These are phyloP conservation scores for Phytophthora cryptogea DNA, from an alignment of 352 stramenopile species.

Conservation along the genomic window DNA sequence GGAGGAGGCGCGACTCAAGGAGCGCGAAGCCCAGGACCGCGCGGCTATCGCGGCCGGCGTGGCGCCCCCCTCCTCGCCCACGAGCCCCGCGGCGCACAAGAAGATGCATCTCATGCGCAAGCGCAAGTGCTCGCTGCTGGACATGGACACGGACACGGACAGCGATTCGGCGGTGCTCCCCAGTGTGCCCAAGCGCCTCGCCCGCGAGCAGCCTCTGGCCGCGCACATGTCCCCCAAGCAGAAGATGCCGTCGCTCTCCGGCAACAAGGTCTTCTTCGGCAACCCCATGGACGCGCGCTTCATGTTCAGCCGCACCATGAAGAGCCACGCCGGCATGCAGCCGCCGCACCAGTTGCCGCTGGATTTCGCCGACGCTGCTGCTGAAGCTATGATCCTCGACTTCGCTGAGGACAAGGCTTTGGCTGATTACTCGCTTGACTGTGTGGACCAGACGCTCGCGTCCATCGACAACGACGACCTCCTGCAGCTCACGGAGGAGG, in stretches of 20 bases:
- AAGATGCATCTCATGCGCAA: constrained; percentile 71
- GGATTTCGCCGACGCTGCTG: constrained; percentile 54
- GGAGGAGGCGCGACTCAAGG: constrained; percentile 76
- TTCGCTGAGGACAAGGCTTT: constrained; percentile 78
- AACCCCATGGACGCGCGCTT: constrained; percentile 42
- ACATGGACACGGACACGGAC: constrained; percentile 34
- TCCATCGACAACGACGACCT: constrained; percentile 84
- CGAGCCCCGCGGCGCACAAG: constrained; percentile 34
- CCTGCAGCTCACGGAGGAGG: constrained; percentile 79
- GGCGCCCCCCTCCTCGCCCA: constrained; percentile 6
- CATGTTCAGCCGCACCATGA: constrained; percentile 38
- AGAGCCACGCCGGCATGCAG: constrained; percentile 31
- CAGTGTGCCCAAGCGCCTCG: constrained; percentile 69
- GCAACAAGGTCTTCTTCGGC: constrained; percentile 53
- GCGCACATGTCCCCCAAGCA: constrained; percentile 82
- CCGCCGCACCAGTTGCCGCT: constrained; percentile 46
- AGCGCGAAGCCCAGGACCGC: constrained; percentile 59
- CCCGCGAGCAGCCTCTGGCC: constrained; percentile 64
- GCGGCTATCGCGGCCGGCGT: constrained; percentile 18
- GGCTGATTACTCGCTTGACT: constrained; percentile 63
- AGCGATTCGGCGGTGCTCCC: constrained; percentile 37
- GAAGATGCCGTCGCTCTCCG: constrained; percentile 49
- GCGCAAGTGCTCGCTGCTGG: constrained; percentile 58
- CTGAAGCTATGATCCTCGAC: constrained; percentile 72
- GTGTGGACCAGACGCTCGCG: constrained; percentile 60